phyloP scores from a whole-genome alignment of 495 filamentous ascomycete species.

The Penicillium pancosmium region DNA sequence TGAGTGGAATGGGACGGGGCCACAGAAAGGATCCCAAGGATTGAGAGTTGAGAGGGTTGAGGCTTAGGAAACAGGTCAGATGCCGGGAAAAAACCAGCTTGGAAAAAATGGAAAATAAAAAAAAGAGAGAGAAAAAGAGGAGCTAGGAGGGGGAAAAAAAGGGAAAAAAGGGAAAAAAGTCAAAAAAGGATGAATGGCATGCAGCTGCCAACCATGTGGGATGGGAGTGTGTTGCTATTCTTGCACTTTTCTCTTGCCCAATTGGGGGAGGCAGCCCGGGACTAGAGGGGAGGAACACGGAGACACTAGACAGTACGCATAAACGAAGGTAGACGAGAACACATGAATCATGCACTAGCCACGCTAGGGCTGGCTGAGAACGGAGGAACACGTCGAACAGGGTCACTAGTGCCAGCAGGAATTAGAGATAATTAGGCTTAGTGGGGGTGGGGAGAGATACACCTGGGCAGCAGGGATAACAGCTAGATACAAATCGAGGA shows the following conservation, averaged over 20 bases:
- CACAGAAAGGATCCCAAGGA: not conserved
- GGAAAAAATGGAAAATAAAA: conserved; percentile 4
- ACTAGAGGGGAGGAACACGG: not conserved
- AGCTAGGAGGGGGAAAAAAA: too few species aligned
- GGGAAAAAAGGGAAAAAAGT: not conserved
- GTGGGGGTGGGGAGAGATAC: not conserved
- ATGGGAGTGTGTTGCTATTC: conserved; percentile 17
- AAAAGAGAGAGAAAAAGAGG: not conserved
- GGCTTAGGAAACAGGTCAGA: not conserved
- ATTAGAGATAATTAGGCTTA: conserved; percentile 4
- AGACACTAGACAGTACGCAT: not conserved
- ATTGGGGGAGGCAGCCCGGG: not conserved
- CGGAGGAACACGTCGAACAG: not conserved
- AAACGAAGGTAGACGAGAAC: not conserved
- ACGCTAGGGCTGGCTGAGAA: conserved; percentile 5
- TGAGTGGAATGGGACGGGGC: conserved; percentile 11
- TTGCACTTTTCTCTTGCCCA: conserved; percentile 3
- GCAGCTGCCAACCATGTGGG: conserved; percentile 50
- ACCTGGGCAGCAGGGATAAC: not conserved
- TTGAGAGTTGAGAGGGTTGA: not conserved
- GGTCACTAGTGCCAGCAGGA: not conserved
- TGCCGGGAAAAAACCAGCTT: not conserved
- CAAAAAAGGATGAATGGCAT: conserved; percentile 21
- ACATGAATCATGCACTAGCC: conserved; percentile 5
- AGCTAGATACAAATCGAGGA: too few species aligned